phyloP scores from a whole-genome alignment of 2,329 filamentous ascomycete genomes.

The Sarocladiaceae sp. region DNA sequence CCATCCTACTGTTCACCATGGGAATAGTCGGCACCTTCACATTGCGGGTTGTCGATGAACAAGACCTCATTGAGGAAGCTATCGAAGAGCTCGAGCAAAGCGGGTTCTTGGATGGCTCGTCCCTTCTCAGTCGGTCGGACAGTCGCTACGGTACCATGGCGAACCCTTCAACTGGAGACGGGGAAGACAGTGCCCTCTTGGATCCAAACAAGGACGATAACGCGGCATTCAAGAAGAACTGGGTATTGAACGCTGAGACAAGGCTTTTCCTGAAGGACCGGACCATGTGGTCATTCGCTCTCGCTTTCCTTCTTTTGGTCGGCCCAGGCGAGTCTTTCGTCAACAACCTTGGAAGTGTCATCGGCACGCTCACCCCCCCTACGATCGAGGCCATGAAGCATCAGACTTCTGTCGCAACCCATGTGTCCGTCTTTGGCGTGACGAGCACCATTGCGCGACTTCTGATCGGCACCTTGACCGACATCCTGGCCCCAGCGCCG shows the following conservation, averaged over 20 bases:
- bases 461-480: slow-evolving; percentile 83
- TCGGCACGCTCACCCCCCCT: slow-evolving; percentile 74
- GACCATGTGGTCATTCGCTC: slow-evolving; percentile 94
- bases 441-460: slow-evolving; percentile 88
- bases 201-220: slow-evolving; percentile 40
- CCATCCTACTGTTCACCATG: slow-evolving; percentile 62
- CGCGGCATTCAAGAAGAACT: slow-evolving; percentile 72
- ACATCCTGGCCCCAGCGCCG: slow-evolving; percentile 71
- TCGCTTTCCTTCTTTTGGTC: slow-evolving; percentile 87
- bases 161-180: slow-evolving; percentile 36
- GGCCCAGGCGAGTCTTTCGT: slow-evolving; percentile 97
- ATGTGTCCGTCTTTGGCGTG: slow-evolving; percentile 88
- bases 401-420: slow-evolving; percentile 68
- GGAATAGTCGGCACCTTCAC: slow-evolving; percentile 72
- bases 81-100: slow-evolving; percentile 89
- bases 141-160: slow-evolving; percentile 63
- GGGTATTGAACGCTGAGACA: slow-evolving; percentile 89
- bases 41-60: slow-evolving; percentile 76
- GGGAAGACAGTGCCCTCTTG: slow-evolving; percentile 37
- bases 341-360: slow-evolving; percentile 93
- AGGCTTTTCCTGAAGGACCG: slow-evolving; percentile 76
- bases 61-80: slow-evolving; percentile 83
- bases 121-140: slow-evolving; percentile 59
- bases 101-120: slow-evolving; percentile 72
- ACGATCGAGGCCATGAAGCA: slow-evolving; percentile 31